These are phyloP conservation scores for Fonsecaea monophora DNA, from an alignment of 2,329 filamentous ascomycete species.

Conservation along the genomic window DNA sequence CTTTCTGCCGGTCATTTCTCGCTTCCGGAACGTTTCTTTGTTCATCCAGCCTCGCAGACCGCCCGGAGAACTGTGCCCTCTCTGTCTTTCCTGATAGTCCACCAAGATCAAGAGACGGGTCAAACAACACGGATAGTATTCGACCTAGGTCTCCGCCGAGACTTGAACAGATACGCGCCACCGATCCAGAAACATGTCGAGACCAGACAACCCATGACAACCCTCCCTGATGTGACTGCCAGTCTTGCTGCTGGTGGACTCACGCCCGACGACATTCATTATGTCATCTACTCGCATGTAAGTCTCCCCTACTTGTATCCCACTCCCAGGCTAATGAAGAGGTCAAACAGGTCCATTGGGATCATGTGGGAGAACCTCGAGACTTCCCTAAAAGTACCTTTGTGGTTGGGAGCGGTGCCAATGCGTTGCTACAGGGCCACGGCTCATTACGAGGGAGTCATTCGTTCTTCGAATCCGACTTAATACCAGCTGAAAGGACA, in stretches of 20 bases:
- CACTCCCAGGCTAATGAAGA: neutral
- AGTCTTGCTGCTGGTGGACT: conserved; percentile 49
- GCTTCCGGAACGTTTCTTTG: conserved; percentile 42
- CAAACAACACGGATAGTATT: conserved; percentile 41
- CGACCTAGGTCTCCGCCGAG: conserved; percentile 44
- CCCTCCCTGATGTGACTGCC: conserved; percentile 41
- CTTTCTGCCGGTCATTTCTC: conserved; percentile 44
- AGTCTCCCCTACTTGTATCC: conserved; percentile 24
- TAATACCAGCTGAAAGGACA: conserved; percentile 36
- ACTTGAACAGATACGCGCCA: conserved; percentile 36
- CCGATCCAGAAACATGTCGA: conserved; percentile 41
- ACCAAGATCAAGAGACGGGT: conserved; percentile 30
- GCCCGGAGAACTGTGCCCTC: conserved; percentile 43
- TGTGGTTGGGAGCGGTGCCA: conserved; percentile 45
- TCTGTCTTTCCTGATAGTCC: conserved; percentile 44
- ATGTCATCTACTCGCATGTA: conserved; percentile 52
- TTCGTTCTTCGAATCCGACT: conserved; percentile 41
- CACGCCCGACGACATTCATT: conserved; percentile 49
- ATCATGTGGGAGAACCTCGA: conserved; percentile 48
- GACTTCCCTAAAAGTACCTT: conserved; percentile 49
- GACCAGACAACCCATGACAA: conserved; percentile 40
- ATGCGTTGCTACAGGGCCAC: conserved; percentile 30
- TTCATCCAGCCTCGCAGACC: conserved; percentile 39
- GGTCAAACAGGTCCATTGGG: conserved; percentile 44
- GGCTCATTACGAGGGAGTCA: conserved; percentile 37